phyloP scores from a whole-genome alignment of 164 flowering plant species.

The Warburgia ugandensis region DNA sequence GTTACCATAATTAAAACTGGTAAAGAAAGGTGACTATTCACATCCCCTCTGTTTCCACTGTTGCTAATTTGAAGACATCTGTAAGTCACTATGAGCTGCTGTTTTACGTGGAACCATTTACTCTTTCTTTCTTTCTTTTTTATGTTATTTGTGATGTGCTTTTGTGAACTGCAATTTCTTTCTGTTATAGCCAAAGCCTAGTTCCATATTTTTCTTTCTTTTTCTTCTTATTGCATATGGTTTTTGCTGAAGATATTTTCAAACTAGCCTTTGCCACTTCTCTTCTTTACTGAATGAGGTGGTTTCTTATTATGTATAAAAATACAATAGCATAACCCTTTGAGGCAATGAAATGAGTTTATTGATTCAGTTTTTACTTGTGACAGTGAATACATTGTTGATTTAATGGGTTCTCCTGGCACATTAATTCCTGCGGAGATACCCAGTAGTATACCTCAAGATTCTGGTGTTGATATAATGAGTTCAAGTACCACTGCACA shows the following conservation, averaged over 20 bases:
- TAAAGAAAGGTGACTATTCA: slow-evolving; percentile 53
- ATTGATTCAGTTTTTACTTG: slow-evolving; percentile 13
- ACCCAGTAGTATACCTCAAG: slow-evolving; percentile 49
- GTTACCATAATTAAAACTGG: slow-evolving; percentile 73
- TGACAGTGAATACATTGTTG: slow-evolving; percentile 93
- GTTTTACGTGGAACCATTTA: too few relatives aligned
- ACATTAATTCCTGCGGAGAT: slow-evolving; percentile 87
- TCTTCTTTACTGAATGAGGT: too few relatives aligned
- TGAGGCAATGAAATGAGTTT: background rate
- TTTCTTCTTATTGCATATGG: too few relatives aligned
- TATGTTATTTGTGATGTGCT: too few relatives aligned
- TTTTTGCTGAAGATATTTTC: too few relatives aligned
- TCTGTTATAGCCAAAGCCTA: too few relatives aligned
- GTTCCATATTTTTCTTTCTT: too few relatives aligned
- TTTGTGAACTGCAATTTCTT: too few relatives aligned
- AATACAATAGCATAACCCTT: background rate
- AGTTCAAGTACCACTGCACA: slow-evolving; percentile 22
- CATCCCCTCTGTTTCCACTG: background rate
- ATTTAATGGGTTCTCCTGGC: slow-evolving; percentile 98
- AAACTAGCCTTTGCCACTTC: background rate
- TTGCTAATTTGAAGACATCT: background rate
- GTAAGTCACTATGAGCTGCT: background rate
- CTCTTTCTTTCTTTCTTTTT: too few relatives aligned
- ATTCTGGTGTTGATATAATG: slow-evolving; percentile 33
- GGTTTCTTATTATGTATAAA: background rate